Evolutionary conservation across 2,329 filamentous ascomycete genomes (phyloP), one percentile per base, ranked within the genome.

Genomic region (Colletotrichum sublineola): DNA sequence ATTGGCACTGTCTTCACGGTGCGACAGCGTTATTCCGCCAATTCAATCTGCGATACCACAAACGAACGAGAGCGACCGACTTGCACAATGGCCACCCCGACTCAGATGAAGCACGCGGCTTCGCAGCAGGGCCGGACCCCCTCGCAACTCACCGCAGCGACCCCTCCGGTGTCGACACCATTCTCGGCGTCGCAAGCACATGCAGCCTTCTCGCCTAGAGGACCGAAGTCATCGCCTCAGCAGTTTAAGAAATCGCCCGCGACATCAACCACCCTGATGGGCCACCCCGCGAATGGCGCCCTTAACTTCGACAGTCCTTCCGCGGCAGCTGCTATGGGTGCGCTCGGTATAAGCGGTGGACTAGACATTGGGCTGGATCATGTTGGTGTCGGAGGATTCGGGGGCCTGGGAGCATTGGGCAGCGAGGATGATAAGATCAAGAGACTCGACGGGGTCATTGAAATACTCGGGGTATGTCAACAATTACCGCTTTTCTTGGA

Each of bases 121-220:
- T 89, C 87, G 18, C 85, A 86, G 75, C 85, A 87, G 78, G 85
- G 85, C n/a, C 81, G 82, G 46, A 87, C 85, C 3, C 86, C 85
- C 5, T 86, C 84, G 24, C 87, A 89, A 75, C 79, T 86, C 69
- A 84, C 87, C 2, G 88, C 83, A 6, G 89, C 88, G 3, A 92
- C 90, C 7, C 90, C 90, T 18, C 89, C 90, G n/a, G 90, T 90
- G 33, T 91, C 90, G 46, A 92, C 90, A 1, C 90, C 90, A 18
- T 92, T 92, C 81, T 91, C 89, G 29, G 80, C 80, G 69, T 86
- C 88, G 48, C 83, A 86, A 55, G 85, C 85, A 1, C 85, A 88
- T 63, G 84, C 86, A n/a, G 88, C 86, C 46, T 89, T 91, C 77
- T 91, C 90, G 2, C 90, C 90, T 5, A 84, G 82, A 38, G 89